Conservation (phyloP, 306 rosid species). For the Hippophae rhamnoides region DNA sequence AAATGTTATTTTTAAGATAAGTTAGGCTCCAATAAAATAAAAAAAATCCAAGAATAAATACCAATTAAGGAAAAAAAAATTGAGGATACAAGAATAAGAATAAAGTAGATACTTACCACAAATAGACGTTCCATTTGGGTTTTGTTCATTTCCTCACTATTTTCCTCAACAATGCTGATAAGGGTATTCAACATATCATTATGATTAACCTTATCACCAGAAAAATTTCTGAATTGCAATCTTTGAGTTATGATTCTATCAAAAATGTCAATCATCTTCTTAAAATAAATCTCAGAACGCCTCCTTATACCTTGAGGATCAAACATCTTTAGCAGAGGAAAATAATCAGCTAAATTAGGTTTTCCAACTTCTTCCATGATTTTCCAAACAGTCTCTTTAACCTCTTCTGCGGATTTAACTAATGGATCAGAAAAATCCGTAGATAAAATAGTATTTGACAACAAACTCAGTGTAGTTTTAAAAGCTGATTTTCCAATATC, state of each 20-base stretch:
- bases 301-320: slow-evolving; percentile 24
- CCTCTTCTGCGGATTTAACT: background rate
- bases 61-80: background rate
- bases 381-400: slow-evolving; percentile 5
- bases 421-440: background rate
- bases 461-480: slow-evolving; percentile 5
- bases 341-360: slow-evolving; percentile 29
- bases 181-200: slow-evolving; percentile 9
- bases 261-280: background rate
- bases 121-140: slow-evolving; percentile 1
- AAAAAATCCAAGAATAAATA: too few species aligned
- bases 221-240: background rate
- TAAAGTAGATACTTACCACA: background rate
- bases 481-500: slow-evolving; percentile 13
- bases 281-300: background rate
- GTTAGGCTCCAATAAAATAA: too few species aligned
- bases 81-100: background rate
- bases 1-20: too few species aligned
- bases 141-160: slow-evolving; percentile 4
- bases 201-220: background rate
- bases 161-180: slow-evolving; percentile 3
- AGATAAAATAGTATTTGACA: slow-evolving; percentile 9
- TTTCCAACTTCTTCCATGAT: slow-evolving; percentile 10
- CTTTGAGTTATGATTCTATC: slow-evolving; percentile 4
- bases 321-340: slow-evolving; percentile 19